Evolutionary conservation across 345 rosid genomes (phyloP).

Genomic region (Chamaenerion angustifolium): DNA sequence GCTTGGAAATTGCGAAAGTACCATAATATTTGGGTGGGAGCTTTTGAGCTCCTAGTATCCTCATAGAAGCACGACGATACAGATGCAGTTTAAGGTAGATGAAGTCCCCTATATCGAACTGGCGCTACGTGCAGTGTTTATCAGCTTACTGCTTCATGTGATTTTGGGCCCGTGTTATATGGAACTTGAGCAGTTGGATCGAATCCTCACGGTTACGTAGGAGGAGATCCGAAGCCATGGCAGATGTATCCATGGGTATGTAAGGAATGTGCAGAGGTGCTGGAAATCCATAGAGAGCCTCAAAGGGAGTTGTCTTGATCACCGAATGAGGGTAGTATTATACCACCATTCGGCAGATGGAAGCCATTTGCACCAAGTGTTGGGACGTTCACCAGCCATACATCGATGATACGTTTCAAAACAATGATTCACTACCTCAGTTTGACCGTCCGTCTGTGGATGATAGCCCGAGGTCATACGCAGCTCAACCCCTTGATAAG

Average conservation of each 20-base stretch:
- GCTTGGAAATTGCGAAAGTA: background rate
- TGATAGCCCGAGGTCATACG: too few species aligned
- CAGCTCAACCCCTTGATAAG: too few species aligned
- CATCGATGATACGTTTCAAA: background rate
- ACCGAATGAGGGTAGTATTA: background rate
- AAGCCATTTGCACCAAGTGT: background rate
- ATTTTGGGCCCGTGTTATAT: background rate
- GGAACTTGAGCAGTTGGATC: background rate
- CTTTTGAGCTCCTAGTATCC: background rate
- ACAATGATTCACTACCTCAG: conserved; percentile 3
- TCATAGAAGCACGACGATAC: background rate
- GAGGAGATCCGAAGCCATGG: background rate
- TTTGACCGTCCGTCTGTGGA: too few species aligned
- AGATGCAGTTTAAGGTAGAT: background rate
- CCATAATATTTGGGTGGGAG: background rate
- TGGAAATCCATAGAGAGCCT: conserved; percentile 4
- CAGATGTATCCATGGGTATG: background rate
- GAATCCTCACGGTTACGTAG: background rate
- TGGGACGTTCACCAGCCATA: background rate
- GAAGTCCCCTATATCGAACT: background rate
- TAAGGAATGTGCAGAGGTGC: background rate
- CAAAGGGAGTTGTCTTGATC: background rate
- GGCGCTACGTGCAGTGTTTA: background rate
- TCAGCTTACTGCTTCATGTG: conserved; percentile 2
- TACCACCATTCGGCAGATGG: conserved; percentile 1